These are phyloP conservation scores for Theileria annulata DNA, from an alignment of 169 alveolate species.

Conservation along the genomic window DNA sequence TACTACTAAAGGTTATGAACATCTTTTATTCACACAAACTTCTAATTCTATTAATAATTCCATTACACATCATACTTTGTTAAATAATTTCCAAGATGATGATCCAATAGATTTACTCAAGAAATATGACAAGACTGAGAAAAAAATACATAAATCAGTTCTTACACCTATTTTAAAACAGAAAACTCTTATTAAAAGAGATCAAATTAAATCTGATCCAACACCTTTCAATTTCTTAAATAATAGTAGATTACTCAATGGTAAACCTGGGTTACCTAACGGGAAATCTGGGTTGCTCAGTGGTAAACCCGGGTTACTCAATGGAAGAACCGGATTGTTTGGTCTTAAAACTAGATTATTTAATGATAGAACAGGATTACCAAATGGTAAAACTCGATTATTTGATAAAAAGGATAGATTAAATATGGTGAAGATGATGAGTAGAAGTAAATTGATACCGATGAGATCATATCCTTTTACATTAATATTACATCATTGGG, in stretches of 20 bases:
- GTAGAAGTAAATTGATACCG: constrained; percentile 13
- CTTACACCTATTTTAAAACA: constrained; percentile 3
- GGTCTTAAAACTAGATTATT: not conserved
- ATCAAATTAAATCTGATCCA: not conserved
- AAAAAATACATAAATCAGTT: not conserved
- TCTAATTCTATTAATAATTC: not conserved
- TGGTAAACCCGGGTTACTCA: not conserved
- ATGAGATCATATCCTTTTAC: constrained; percentile 9
- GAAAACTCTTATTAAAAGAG: not conserved
- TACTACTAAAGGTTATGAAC: constrained; percentile 56
- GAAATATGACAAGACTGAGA: constrained; percentile 9
- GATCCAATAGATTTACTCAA: constrained; percentile 10
- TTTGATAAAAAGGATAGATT: not conserved
- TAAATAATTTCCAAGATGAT: constrained; percentile 9
- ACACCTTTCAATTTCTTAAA: too few relatives aligned
- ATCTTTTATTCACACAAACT: not conserved
- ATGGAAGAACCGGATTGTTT: not conserved
- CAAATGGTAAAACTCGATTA: not conserved
- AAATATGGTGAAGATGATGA: constrained; percentile 22
- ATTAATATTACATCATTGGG: not conserved
- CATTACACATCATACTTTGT: not conserved
- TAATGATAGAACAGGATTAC: too few relatives aligned
- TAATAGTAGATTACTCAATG: too few relatives aligned
- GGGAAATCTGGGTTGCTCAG: not conserved
- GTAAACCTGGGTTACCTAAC: not conserved